These are phyloP conservation scores for Hyphodiscus hymeniophilus DNA, from an alignment of 495 filamentous ascomycete species.

Conservation along the genomic window DNA sequence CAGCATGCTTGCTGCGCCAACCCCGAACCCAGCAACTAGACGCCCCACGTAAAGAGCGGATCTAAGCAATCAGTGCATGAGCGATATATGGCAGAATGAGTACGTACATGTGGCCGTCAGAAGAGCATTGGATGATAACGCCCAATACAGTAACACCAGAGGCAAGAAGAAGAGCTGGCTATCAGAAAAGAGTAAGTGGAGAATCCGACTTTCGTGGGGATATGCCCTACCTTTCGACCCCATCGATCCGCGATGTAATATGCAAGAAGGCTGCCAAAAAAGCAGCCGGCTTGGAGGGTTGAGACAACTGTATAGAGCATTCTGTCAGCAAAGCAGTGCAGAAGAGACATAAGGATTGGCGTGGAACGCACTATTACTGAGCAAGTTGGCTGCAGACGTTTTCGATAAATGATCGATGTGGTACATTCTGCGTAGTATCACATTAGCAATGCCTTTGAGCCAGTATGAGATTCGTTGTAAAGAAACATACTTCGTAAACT, in stretches of 20 bases:
- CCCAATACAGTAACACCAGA: conserved; percentile 31
- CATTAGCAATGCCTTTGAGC: background rate
- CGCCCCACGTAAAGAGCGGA: conserved; percentile 57
- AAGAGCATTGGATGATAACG: conserved; percentile 32
- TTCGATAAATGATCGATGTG: conserved; percentile 9
- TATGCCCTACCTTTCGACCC: conserved; percentile 36
- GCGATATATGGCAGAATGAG: conserved; percentile 8
- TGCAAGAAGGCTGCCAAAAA: conserved; percentile 54
- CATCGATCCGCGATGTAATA: conserved; percentile 47
- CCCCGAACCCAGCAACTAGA: conserved; percentile 57
- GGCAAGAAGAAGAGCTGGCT: conserved; percentile 29
- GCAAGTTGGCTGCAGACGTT: conserved; percentile 29
- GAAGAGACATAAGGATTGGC: background rate
- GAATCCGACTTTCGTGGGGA: background rate
- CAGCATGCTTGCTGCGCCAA: conserved; percentile 58
- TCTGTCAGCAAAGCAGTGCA: conserved; percentile 14
- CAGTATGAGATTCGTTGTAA: too few species aligned
- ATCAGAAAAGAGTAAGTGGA: background rate
- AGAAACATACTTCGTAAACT: conserved; percentile 33
- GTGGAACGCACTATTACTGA: conserved; percentile 35
- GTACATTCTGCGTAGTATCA: background rate
- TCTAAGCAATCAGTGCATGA: conserved; percentile 26
- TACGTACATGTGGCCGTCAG: conserved; percentile 30
- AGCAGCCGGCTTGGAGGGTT: conserved; percentile 55
- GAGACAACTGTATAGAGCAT: conserved; percentile 48